Evolutionary conservation across 106 monocot species (phyloP).

Genomic region (Apostasia ramifera): DNA sequence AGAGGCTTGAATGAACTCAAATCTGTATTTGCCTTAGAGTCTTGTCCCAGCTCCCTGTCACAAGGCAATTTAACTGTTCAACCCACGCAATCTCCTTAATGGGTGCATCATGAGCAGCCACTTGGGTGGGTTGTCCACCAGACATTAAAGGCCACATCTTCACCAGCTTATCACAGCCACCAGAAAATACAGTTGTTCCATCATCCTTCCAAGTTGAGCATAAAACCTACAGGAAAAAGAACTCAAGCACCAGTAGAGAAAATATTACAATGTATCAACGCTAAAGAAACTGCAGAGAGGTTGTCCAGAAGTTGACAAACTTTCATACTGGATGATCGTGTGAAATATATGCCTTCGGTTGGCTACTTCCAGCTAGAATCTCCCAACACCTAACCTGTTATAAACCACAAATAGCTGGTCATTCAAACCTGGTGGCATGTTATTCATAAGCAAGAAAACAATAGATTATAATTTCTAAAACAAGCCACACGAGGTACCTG

Average conservation of each 20-base stretch:
- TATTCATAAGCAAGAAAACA: not conserved
- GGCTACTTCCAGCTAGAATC: conserved; percentile 56
- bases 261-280: not conserved
- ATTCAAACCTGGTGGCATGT: not conserved
- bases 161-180: conserved; percentile 87
- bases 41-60: conserved; percentile 94
- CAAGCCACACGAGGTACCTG: conserved; percentile 34
- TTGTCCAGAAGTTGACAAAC: not conserved
- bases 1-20: too few relatives aligned
- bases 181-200: conserved; percentile 86
- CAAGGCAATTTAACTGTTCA: conserved; percentile 78
- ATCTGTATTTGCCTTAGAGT: conserved; percentile 52
- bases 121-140: conserved; percentile 76
- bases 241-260: not conserved
- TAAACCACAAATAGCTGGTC: not conserved
- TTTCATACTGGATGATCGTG: conserved; percentile 83
- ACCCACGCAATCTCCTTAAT: conserved; percentile 88
- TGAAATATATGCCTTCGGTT: conserved; percentile 80
- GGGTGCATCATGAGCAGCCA: conserved; percentile 92
- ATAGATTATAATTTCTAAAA: not conserved
- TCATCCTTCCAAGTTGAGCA: conserved; percentile 99
- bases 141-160: conserved; percentile 98
- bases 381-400: conserved; percentile 94
- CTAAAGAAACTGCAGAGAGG: not conserved
- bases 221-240: conserved; percentile 50